Conservation (phyloP, 1,284 basidiomycete species). For the Polyporus tsugae region DNA sequence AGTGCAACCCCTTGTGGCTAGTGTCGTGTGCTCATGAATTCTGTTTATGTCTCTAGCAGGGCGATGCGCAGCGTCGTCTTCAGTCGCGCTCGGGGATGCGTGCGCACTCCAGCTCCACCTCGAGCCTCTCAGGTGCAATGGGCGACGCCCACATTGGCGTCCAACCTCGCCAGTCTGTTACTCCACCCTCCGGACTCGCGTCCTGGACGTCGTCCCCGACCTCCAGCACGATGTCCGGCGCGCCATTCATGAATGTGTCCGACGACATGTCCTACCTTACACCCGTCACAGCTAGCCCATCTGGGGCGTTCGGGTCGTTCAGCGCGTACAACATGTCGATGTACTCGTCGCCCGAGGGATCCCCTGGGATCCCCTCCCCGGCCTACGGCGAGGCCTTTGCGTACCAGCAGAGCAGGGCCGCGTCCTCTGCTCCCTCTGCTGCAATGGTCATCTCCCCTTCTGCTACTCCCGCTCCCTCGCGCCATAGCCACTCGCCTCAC, state of each 20-base stretch:
- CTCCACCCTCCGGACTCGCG: constrained; percentile 45
- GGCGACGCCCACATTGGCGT: constrained; percentile 57
- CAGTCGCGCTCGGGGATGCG: constrained; percentile 28
- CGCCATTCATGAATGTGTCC: constrained; percentile 21
- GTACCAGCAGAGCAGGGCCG: constrained; percentile 34
- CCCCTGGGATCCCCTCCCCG: constrained; percentile 35
- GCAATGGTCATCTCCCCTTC: constrained; percentile 37
- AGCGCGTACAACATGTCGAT: constrained; percentile 35
- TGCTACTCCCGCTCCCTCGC: constrained; percentile 35
- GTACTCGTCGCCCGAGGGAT: constrained; percentile 35
- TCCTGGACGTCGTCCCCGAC: constrained; percentile 38
- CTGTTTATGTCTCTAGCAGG: constrained; percentile 11
- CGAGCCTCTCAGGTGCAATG: constrained; percentile 71
- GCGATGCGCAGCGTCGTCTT: constrained; percentile 28
- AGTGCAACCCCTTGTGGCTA: background rate
- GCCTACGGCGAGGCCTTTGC: constrained; percentile 38
- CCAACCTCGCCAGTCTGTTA: constrained; percentile 42
- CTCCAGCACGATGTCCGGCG: constrained; percentile 26
- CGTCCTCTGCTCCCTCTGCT: constrained; percentile 26
- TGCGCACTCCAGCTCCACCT: constrained; percentile 43
- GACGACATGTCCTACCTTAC: constrained; percentile 32
- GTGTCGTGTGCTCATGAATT: constrained; percentile 5
- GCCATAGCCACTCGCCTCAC: constrained; percentile 34
- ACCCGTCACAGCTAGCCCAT: constrained; percentile 32
- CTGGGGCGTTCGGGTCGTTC: constrained; percentile 35